phyloP scores from a whole-genome alignment of 495 filamentous ascomycete species.

The Hypoxylon fragiforme region DNA sequence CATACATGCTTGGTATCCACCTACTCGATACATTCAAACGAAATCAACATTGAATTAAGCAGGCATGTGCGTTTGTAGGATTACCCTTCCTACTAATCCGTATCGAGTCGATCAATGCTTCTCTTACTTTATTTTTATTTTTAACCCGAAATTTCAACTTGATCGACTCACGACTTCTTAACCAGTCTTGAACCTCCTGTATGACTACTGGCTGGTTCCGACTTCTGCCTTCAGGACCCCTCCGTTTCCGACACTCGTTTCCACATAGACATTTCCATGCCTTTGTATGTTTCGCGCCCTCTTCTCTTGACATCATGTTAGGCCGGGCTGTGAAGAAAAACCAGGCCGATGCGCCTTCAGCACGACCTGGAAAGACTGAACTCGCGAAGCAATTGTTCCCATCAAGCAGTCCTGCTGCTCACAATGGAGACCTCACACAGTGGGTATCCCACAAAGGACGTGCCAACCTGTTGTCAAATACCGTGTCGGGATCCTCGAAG shows the following conservation, averaged over 20 bases:
- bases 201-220: slow-evolving; percentile 34
- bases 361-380: slow-evolving; percentile 24
- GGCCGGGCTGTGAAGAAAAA: slow-evolving; percentile 38
- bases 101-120: too few relatives aligned
- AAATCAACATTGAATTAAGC: background rate
- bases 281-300: slow-evolving; percentile 13
- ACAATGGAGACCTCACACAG: slow-evolving; percentile 39
- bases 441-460: slow-evolving; percentile 35
- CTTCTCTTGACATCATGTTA: slow-evolving; percentile 45
- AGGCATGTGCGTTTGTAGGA: too few relatives aligned
- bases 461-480: slow-evolving; percentile 29
- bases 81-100: too few relatives aligned
- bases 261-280: slow-evolving; percentile 10
- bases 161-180: too few relatives aligned
- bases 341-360: slow-evolving; percentile 30
- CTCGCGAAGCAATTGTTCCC: slow-evolving; percentile 53
- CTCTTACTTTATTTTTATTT: too few relatives aligned
- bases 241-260: slow-evolving; percentile 20
- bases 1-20: too few relatives aligned
- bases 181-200: slow-evolving; percentile 12
- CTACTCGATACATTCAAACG: background rate
- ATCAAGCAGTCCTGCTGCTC: slow-evolving; percentile 50
- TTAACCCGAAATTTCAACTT: too few relatives aligned
- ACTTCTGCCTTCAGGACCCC: slow-evolving; percentile 29
- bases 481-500: slow-evolving; percentile 25